phyloP scores from a whole-genome alignment of 768 basidiomycete genomes.

The Cystoderma amianthinum region DNA sequence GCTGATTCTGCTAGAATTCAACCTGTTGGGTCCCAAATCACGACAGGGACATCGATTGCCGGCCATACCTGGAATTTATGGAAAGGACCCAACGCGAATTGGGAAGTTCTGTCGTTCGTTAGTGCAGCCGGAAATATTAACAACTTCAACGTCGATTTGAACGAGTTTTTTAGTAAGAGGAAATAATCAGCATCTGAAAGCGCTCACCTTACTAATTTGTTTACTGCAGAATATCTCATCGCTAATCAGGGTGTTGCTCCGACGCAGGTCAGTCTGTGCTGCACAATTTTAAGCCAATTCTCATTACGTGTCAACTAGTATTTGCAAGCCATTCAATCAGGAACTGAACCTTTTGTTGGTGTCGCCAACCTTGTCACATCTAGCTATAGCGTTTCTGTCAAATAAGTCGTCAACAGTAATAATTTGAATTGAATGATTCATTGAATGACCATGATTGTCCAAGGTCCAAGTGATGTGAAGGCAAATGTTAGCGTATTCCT shows the following conservation, averaged over 20 bases:
- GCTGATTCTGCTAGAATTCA: conserved; percentile 33
- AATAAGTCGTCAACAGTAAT: too few relatives aligned
- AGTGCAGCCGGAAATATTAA: conserved; percentile 38
- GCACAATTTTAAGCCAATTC: neutral
- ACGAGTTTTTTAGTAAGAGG: conserved; percentile 46
- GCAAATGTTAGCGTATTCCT: too few relatives aligned
- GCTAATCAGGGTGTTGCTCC: conserved; percentile 37
- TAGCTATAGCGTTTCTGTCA: conserved; percentile 9
- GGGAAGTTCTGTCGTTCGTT: conserved; percentile 53
- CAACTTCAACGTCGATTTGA: conserved; percentile 45
- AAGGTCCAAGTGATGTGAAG: too few relatives aligned
- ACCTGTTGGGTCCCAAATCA: conserved; percentile 44
- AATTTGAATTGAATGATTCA: too few relatives aligned
- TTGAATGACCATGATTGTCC: too few relatives aligned
- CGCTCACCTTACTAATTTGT: conserved; percentile 1
- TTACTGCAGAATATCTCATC: conserved; percentile 36
- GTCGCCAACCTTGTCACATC: conserved; percentile 35
- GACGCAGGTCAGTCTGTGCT: conserved; percentile 27
- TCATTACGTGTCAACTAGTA: conserved; percentile 20
- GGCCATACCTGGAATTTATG: conserved; percentile 52
- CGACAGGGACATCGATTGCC: conserved; percentile 30
- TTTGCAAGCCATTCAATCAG: conserved; percentile 47
- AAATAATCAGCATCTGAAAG: neutral
- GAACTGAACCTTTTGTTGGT: conserved; percentile 50
- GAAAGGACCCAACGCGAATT: conserved; percentile 45